Evolutionary conservation across 2,329 filamentous ascomycete genomes (phyloP).

Genomic region (Acephala macrosclerotiorum): DNA sequence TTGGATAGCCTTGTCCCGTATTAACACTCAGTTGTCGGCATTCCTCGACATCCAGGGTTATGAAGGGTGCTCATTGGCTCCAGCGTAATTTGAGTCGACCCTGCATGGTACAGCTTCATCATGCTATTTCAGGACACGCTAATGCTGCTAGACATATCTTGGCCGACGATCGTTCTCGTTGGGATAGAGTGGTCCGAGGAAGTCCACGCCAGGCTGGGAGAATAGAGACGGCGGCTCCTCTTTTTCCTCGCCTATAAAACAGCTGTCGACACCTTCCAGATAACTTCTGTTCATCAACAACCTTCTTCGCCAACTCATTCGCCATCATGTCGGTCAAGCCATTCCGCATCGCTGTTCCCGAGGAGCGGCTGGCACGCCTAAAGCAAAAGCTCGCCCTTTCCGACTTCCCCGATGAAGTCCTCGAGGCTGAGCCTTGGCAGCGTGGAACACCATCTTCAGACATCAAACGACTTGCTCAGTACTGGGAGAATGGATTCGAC

Average conservation of each 20-base stretch:
- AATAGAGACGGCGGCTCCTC: too few relatives aligned
- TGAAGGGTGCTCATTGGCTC: not conserved
- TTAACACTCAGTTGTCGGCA: not conserved
- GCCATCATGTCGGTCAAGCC: slow-evolving; percentile 29
- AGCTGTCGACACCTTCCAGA: not conserved
- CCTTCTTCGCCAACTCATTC: too few relatives aligned
- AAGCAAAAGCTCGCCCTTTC: slow-evolving; percentile 45
- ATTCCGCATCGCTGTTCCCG: slow-evolving; percentile 47
- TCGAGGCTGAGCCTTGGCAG: slow-evolving; percentile 30
- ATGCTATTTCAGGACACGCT: not conserved
- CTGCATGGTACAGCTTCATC: not conserved
- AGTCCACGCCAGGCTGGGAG: too few relatives aligned
- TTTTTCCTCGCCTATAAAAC: not conserved
- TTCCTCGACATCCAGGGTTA: not conserved
- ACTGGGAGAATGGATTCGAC: slow-evolving; percentile 60
- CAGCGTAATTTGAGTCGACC: not conserved
- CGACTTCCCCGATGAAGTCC: slow-evolving; percentile 41
- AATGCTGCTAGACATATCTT: not conserved
- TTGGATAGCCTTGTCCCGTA: not conserved
- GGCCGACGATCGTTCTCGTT: too few relatives aligned
- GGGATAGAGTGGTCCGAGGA: too few relatives aligned
- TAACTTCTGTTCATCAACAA: not conserved
- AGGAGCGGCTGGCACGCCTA: slow-evolving; percentile 43
- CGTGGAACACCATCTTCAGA: slow-evolving; percentile 35
- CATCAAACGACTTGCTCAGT: slow-evolving; percentile 43